Conservation (phyloP, 2,329 filamentous ascomycete species). For the Hypoxylon sp. region DNA sequence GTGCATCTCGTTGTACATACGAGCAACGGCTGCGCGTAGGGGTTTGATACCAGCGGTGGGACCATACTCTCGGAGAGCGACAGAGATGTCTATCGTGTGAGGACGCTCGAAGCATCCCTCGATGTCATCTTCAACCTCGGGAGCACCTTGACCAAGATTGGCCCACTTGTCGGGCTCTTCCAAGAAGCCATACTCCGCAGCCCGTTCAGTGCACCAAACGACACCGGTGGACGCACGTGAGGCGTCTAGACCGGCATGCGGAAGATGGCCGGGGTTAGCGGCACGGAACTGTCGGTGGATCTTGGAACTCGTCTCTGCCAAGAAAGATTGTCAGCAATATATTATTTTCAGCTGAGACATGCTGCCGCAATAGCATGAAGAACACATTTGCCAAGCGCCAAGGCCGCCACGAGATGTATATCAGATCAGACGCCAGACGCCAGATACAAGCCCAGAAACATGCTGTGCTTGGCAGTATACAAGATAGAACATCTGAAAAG, state of each 20-base stretch:
- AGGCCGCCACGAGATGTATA: slow-evolving; percentile 46
- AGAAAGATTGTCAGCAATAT: slow-evolving; percentile 47
- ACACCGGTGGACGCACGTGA: slow-evolving; percentile 92
- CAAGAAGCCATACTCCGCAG: slow-evolving; percentile 87
- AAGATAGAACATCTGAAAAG: slow-evolving; percentile 27
- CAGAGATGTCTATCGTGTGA: slow-evolving; percentile 80
- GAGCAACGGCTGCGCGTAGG: slow-evolving; percentile 88
- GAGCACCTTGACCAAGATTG: slow-evolving; percentile 93
- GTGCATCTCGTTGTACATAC: slow-evolving; percentile 93
- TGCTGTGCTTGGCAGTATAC: slow-evolving; percentile 48
- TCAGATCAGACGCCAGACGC: slow-evolving; percentile 13
- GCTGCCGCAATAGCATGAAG: slow-evolving; percentile 29
- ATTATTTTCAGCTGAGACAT: slow-evolving; percentile 36
- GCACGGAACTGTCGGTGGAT: slow-evolving; percentile 91
- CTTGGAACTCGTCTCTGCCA: slow-evolving; percentile 82
- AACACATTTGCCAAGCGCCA: slow-evolving; percentile 51
- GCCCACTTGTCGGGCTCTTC: slow-evolving; percentile 89
- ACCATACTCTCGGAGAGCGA: slow-evolving; percentile 88
- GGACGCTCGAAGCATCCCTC: slow-evolving; percentile 89
- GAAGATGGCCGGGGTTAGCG: slow-evolving; percentile 90
- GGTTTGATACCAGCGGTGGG: slow-evolving; percentile 95
- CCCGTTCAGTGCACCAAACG: slow-evolving; percentile 91
- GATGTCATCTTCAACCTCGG: slow-evolving; percentile 94
- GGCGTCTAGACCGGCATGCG: slow-evolving; percentile 91
- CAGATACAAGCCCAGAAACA: slow-evolving; percentile 23